Evolutionary conservation across 495 filamentous ascomycete species (phyloP), one percentile per base, ranked within the genome.

Genomic region (Tricharina praecox): DNA sequence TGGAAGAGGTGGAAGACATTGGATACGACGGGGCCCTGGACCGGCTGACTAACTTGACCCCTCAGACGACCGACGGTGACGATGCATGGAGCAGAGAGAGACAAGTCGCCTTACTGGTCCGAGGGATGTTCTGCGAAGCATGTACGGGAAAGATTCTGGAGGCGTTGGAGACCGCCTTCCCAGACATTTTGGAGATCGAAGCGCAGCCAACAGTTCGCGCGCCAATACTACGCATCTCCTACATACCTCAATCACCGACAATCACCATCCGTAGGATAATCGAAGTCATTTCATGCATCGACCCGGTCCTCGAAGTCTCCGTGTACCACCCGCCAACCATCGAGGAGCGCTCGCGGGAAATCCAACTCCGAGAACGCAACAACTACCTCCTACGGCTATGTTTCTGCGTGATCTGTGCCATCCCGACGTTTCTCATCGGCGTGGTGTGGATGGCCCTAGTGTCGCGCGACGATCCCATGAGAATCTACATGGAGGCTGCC

Each of bases 401-500:
- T 2, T 68, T 94, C 50, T 77, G 82, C 13, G 63, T 86, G n/a
- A 59, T 78, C 11, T 68, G 78, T 21, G 80, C 80, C 30, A 81
- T 96, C 30, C 90, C 88, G 15, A 85, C 85, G 0, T 87, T 96
- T 56, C 58, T 92, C 26, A 79, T 96, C 49, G 88, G 88, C 1
- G 82, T 96, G 51, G 75, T 95, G 3, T 93, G 78, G 65, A 95
- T 93, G 87, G 81, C 69, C 43, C 71, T 95, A 0, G 73, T 94
- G 0, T 66, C 78, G 0, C 53, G 67, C 1, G 55, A 67, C 8
- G 73, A 86, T 51, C 23, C 60, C 0, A 64, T 66, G 13, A 74
- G 77, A 33, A 58, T 61, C 39, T 85, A 72, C 54, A 59, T 96
- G 26, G 83, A 82, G 70, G 54, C 71, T 40, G 71, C 76, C 2